Conservation (phyloP, 2,329 filamentous ascomycete genomes). For the Neofusicoccum ribis region DNA sequence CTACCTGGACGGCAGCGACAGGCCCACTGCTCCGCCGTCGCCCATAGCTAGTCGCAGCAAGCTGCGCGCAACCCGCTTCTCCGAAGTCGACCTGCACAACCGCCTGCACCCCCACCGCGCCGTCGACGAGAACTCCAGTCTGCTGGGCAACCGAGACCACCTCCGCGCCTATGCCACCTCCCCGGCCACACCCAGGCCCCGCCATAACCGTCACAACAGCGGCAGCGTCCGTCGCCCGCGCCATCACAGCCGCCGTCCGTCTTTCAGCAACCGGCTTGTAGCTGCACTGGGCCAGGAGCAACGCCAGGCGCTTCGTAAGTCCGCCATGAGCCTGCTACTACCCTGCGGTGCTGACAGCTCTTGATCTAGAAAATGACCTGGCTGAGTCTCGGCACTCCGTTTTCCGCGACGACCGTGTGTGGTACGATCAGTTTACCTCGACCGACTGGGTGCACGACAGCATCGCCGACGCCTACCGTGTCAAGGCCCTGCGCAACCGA, state of each 20-base stretch:
- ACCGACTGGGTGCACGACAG: constrained; percentile 98
- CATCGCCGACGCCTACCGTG: constrained; percentile 88
- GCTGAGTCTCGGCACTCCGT: constrained; percentile 66
- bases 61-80: constrained; percentile 31
- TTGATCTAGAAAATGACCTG: constrained; percentile 50
- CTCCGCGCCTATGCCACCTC: constrained; percentile 40
- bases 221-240: constrained; percentile 22
- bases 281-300: constrained; percentile 59
- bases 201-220: constrained; percentile 39
- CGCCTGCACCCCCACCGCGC: constrained; percentile 27
- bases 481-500: constrained; percentile 76
- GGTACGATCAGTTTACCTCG: constrained; percentile 98
- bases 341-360: neutral
- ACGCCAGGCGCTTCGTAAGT: constrained; percentile 38
- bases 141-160: constrained; percentile 46
- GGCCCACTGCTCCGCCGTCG: constrained; percentile 32
- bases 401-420: constrained; percentile 81
- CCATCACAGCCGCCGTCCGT: constrained; percentile 32
- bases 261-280: constrained; percentile 52
- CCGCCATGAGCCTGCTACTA: neutral
- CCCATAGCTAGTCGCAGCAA: constrained; percentile 31
- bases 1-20: constrained; percentile 25
- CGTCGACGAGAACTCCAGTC: constrained; percentile 49
- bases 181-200: constrained; percentile 45
- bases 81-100: constrained; percentile 34